These are phyloP conservation scores for Alternaria sp. DNA, from an alignment of 2,329 filamentous ascomycete genomes.

Conservation along the genomic window DNA sequence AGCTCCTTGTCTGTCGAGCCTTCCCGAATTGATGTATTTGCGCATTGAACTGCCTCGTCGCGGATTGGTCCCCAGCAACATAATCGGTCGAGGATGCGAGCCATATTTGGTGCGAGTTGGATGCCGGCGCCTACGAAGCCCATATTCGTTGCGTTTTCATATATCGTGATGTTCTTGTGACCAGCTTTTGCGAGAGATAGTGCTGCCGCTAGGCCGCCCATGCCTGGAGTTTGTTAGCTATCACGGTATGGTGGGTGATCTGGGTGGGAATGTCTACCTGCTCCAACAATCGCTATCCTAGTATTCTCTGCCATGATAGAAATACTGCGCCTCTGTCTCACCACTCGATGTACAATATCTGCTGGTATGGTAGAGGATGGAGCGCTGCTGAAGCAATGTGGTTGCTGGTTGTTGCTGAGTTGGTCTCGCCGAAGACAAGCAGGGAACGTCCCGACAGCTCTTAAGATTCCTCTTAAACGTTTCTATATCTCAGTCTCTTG, in stretches of 20 bases:
- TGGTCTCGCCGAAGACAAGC: background rate
- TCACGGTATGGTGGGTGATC: background rate
- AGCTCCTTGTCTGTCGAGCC: constrained; percentile 73
- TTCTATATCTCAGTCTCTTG: background rate
- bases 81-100: constrained; percentile 73
- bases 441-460: background rate
- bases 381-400: background rate
- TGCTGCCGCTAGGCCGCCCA: constrained; percentile 77
- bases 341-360: background rate
- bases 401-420: background rate
- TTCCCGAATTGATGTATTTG: constrained; percentile 75
- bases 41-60: constrained; percentile 72
- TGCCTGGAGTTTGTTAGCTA: constrained; percentile 60
- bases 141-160: constrained; percentile 73
- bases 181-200: constrained; percentile 78
- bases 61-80: constrained; percentile 76
- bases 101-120: constrained; percentile 83
- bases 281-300: constrained; percentile 44
- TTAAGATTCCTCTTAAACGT: background rate
- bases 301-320: constrained; percentile 36
- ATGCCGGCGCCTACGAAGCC: constrained; percentile 87
- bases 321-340: background rate
- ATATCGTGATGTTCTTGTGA: constrained; percentile 75
- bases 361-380: background rate
- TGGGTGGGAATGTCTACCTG: constrained; percentile 25